Percentiles rank a stretch among this genome's conserved stretches.
Evolutionary conservation across 2,329 filamentous ascomycete genomes (phyloP).

Genomic region (Fusarium napiforme): DNA sequence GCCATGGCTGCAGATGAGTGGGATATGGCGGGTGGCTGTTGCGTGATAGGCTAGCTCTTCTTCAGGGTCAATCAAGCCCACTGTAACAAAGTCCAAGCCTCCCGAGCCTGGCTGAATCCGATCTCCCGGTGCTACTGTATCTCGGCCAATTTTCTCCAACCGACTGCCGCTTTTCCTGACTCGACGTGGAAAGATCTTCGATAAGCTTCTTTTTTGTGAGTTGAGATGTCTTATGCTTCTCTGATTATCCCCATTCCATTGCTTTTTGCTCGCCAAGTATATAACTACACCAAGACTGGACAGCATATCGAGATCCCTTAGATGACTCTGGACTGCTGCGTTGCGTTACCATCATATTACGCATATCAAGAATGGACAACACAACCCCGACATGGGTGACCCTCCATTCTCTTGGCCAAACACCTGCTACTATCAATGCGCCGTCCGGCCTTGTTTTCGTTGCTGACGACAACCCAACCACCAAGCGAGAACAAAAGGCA

Average conservation of each 20-base stretch:
- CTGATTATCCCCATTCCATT: background rate
- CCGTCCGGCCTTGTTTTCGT: constrained; percentile 36
- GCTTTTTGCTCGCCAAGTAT: background rate
- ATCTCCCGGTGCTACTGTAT: constrained; percentile 35
- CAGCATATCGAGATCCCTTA: background rate
- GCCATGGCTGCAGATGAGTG: constrained; percentile 19
- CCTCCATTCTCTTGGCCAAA: constrained; percentile 30
- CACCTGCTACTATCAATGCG: constrained; percentile 24
- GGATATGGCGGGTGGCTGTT: constrained; percentile 7
- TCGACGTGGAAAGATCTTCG: constrained; percentile 15
- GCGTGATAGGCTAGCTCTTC: constrained; percentile 14
- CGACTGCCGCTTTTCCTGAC: constrained; percentile 2
- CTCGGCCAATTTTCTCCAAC: constrained; percentile 29
- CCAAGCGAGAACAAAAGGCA: constrained; percentile 19
- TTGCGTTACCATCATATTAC: constrained; percentile 4
- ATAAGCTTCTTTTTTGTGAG: constrained; percentile 8
- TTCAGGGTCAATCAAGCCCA: constrained; percentile 9
- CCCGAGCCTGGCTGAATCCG: constrained; percentile 30
- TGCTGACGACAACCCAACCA: constrained; percentile 43
- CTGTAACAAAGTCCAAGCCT: constrained; percentile 21
- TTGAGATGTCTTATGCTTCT: background rate
- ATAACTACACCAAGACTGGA: background rate
- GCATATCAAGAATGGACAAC: constrained; percentile 19
- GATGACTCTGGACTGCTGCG: background rate
- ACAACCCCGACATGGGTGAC: constrained; percentile 33